Conservation (phyloP, 495 filamentous ascomycete genomes). For the Talaromyces adpressus region DNA sequence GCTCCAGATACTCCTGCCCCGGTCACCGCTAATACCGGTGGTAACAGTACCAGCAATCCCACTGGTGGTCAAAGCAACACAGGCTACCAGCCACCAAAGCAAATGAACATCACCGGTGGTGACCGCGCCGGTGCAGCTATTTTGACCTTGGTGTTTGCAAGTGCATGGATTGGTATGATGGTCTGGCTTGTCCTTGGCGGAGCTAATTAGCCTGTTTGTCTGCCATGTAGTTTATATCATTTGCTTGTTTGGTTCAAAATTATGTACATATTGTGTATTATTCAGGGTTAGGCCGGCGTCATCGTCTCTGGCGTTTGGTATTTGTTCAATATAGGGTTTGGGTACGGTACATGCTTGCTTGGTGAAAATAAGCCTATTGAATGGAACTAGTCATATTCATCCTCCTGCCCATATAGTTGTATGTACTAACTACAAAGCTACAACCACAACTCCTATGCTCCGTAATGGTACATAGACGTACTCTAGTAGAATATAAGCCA, state of each 20-base stretch:
- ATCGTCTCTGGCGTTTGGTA: neutral
- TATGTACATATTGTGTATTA: constrained; percentile 4
- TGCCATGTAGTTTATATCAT: neutral
- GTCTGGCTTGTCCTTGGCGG: constrained; percentile 36
- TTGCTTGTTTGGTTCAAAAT: neutral
- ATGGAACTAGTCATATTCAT: neutral
- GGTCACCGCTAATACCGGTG: constrained; percentile 50
- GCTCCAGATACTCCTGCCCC: constrained; percentile 29
- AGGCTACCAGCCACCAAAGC: constrained; percentile 14
- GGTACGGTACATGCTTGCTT: neutral
- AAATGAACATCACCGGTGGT: constrained; percentile 40
- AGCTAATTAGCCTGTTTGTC: neutral
- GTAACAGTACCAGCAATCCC: constrained; percentile 58
- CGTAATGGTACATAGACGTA: no score
- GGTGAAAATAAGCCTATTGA: neutral
- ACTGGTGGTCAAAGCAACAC: constrained; percentile 41
- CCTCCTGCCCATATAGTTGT: neutral
- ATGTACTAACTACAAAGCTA: no score
- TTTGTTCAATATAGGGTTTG: neutral
- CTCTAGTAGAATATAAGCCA: no score
- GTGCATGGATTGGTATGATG: constrained; percentile 42
- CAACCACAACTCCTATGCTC: no score
- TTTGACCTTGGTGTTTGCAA: constrained; percentile 50
- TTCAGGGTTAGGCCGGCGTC: neutral
- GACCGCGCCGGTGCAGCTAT: constrained; percentile 62